Conservation (phyloP, 768 basidiomycete genomes). For the Hortiboletus flavorubellus region DNA sequence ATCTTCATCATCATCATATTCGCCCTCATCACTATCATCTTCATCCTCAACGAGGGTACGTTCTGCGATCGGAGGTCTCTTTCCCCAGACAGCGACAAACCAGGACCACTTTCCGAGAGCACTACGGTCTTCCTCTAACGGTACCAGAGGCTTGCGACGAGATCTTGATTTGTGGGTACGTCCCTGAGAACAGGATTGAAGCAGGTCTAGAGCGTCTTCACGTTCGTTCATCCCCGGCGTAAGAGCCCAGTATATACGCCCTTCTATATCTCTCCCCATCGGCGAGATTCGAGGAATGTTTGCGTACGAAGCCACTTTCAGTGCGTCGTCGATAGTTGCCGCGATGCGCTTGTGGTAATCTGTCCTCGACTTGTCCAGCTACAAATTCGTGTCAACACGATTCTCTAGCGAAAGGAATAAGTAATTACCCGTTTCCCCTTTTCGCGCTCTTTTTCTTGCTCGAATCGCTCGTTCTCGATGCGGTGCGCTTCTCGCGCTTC, state of each 20-base stretch:
- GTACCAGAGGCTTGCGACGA: slow-evolving; percentile 37
- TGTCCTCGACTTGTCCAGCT: slow-evolving; percentile 44
- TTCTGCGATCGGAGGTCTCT: slow-evolving; percentile 37
- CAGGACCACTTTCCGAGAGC: slow-evolving; percentile 64
- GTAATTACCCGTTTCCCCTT: slow-evolving; percentile 33
- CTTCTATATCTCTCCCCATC: slow-evolving; percentile 67
- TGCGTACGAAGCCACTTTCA: slow-evolving; percentile 45
- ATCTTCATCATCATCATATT: slow-evolving; percentile 33
- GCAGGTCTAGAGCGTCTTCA: slow-evolving; percentile 41
- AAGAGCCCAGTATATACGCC: slow-evolving; percentile 65
- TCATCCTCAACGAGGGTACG: slow-evolving; percentile 23
- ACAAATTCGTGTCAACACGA: slow-evolving; percentile 1
- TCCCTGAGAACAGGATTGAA: slow-evolving; percentile 23
- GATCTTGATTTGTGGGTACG: slow-evolving; percentile 34
- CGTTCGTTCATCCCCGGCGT: slow-evolving; percentile 58
- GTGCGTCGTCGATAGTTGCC: slow-evolving; percentile 49
- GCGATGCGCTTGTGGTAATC: slow-evolving; percentile 49
- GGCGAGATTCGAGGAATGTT: slow-evolving; percentile 53
- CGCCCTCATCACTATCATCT: slow-evolving; percentile 22
- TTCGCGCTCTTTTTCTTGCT: slow-evolving; percentile 48
- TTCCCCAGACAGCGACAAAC: slow-evolving; percentile 77
- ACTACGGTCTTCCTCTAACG: slow-evolving; percentile 48
- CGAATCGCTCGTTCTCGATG: slow-evolving; percentile 30
- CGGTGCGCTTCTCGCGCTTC: slow-evolving; percentile 48
- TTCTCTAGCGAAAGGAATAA: neutral